These are phyloP conservation scores for Trametes cinnabarina DNA, from an alignment of 768 basidiomycete species.

Conservation along the genomic window DNA sequence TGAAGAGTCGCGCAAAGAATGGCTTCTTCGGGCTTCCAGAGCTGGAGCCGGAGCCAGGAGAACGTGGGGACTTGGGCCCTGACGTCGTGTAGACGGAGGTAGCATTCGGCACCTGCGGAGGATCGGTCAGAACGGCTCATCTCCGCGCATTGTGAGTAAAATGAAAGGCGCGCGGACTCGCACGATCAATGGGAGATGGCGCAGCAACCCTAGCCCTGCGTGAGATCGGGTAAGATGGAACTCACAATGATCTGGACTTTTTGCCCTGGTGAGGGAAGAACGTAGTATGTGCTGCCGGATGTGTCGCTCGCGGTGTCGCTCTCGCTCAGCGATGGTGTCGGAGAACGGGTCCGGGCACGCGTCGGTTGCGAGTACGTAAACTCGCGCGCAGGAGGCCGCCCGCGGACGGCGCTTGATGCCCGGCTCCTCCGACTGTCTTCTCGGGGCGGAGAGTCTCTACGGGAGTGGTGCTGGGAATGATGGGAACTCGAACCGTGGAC, in stretches of 20 bases:
- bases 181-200: conserved; percentile 12
- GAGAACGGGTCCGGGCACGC: conserved; percentile 34
- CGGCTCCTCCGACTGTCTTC: conserved; percentile 17
- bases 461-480: conserved; percentile 6
- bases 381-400: conserved; percentile 7
- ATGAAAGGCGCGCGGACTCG: conserved; percentile 12
- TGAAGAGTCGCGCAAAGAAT: conserved; percentile 61
- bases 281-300: conserved; percentile 73
- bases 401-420: conserved; percentile 9
- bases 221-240: conserved; percentile 23
- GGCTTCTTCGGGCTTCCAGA: conserved; percentile 44
- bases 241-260: conserved; percentile 75
- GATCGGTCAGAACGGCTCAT: conserved; percentile 10
- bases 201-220: conserved; percentile 16
- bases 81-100: conserved; percentile 51
- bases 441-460: neutral
- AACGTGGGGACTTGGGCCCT: conserved; percentile 58
- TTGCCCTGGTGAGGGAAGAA: conserved; percentile 67
- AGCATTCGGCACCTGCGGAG: conserved; percentile 40
- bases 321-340: conserved; percentile 22
- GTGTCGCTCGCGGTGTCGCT: conserved; percentile 46
- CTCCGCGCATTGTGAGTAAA: conserved; percentile 6
- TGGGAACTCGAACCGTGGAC: conserved; percentile 30
- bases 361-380: neutral
- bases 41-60: conserved; percentile 39